Base-by-base conservation (phyloP, 2,329 filamentous ascomycete species). In the Colletotrichum sp. region DNA sequence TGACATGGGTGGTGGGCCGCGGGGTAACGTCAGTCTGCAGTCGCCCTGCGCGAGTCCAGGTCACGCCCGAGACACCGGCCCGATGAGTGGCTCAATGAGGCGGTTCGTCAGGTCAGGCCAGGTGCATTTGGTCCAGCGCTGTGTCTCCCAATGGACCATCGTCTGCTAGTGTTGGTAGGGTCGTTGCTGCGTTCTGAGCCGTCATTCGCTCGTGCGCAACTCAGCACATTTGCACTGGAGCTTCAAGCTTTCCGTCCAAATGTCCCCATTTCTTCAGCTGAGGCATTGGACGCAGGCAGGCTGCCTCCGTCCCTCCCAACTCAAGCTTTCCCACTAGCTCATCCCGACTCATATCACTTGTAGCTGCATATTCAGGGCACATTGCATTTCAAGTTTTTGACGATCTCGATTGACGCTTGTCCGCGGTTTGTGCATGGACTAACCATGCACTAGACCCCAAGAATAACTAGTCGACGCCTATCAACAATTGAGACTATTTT, bases 1-100 rank as follows among this genome's bases (percentile, higher is more conserved):
- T 76, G 74, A 76, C 74, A 76, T 76, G 74, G 74, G 65, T 76
- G 73, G 73, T 76, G 74, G 70, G 74, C 28, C 74, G 74, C 74
- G 74, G 74, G 71, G 64, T 69, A 76, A 76, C 74, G 70, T 76
- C 74, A 76, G 73, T 34, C 63, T 73, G 64, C 69, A 62, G 62
- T 66, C 12, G 66, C 52, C 36, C 36, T 8, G 39, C 44, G 55
- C 69, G 55, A 64, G 39, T 44, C 32, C 69, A 73, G 63, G 70
- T 76, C 70, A 73, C 64, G 73, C 73, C 30, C 57, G 44, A 73
- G 55, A 73, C 70, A 73, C 16, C 18, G 55, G 59, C 39, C 57
- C 44, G 57, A 44, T 73, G 55, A 72, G 34, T 73, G 70, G 57
- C 55, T 30, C 55, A 21, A 21, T 52, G 44, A 21, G n/a, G 44